Evolutionary conservation across 169 alveolate genomes (phyloP), one percentile per base, ranked within the genome.

Genomic region (Plasmodium chabaudi): DNA sequence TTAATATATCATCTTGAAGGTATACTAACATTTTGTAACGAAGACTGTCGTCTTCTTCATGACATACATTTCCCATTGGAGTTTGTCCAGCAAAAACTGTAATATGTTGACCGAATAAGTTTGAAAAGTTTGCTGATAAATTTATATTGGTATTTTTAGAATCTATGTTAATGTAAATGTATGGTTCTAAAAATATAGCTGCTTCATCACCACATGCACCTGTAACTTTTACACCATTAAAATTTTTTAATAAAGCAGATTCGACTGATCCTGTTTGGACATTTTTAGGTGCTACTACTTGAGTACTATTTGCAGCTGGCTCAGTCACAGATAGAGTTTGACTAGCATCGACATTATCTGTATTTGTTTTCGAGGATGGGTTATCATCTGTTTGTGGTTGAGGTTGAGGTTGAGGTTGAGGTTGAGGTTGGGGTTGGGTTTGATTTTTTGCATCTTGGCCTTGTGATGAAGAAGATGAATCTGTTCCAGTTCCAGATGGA

Each of bases 191-290:
- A 49, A 57, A 61, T 42, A 72, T 10, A 34, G 49, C 72, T 5
- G 57, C 23, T 57, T 72, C 87, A 57, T 56, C 59, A 15, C 72
- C 87, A 72, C 72, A 72, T 49, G 25, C n/a, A 15, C 87, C 70
- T 13, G 44, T 57, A 34, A 72, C 42, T 27, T 72, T 72, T 46
- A 57, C 61, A 39, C 27, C 87, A 21, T 9, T 72, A 17, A 39
- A 2, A 39, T 59, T 25, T 25, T 72, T 49, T 27, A 72, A 47
- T 9, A 59, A 6, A 9, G 57, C 60, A 39, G 87, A 42, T 39
- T 39, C 53, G 17, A 72, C 71, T 13, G 19, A n/a, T 44, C 47
- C 46, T 2, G 1, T 25, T 15, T 34, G 46, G n/a, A 21, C 47
- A 23, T 9, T 13, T 55, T n/a, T 47, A 67, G 7, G 23, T 0